A percentile compares a stretch with the other conserved stretches of the same genome.
These are phyloP conservation scores for Brassica rapa DNA, from an alignment of 345 rosid species.

Conservation along the genomic window DNA sequence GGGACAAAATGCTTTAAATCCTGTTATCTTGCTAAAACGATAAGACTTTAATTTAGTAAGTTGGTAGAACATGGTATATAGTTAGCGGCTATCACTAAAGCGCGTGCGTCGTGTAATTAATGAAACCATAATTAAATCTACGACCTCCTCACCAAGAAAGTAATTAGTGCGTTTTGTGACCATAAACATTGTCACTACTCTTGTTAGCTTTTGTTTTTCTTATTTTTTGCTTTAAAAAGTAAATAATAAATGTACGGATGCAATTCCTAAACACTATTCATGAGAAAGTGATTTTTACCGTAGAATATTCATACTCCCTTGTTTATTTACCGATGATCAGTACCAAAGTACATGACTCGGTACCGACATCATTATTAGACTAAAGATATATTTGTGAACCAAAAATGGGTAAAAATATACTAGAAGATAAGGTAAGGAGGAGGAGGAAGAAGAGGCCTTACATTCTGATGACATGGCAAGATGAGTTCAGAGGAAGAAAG, in stretches of 20 bases:
- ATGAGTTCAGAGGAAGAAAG: slow-evolving; percentile 34
- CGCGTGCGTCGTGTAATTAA: slow-evolving; percentile 2
- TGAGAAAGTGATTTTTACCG: neutral
- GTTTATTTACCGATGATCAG: neutral
- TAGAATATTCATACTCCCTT: neutral
- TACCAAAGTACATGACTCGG: neutral
- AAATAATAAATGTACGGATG: neutral
- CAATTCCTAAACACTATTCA: slow-evolving; percentile 1
- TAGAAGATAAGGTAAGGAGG: slow-evolving; percentile 11
- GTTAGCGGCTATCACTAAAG: slow-evolving; percentile 15
- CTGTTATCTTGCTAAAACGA: neutral
- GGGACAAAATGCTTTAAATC: too few species aligned
- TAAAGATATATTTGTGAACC: neutral
- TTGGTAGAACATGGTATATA: neutral
- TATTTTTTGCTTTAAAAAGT: neutral
- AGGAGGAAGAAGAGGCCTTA: slow-evolving; percentile 29
- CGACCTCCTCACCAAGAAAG: slow-evolving; percentile 10
- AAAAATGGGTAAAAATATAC: neutral
- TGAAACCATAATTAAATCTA: neutral
- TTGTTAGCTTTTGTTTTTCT: neutral
- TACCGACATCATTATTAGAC: slow-evolving; percentile 22
- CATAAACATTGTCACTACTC: neutral
- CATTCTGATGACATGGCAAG: slow-evolving; percentile 77
- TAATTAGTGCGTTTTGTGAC: slow-evolving; percentile 1
- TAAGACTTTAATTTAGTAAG: neutral